A percentile compares a stretch with the other conserved stretches of the same genome.
These are phyloP conservation scores for Thoreauomyces humboldtii DNA, from an alignment of 192 early-diverging fungal genomes.

Conservation along the genomic window DNA sequence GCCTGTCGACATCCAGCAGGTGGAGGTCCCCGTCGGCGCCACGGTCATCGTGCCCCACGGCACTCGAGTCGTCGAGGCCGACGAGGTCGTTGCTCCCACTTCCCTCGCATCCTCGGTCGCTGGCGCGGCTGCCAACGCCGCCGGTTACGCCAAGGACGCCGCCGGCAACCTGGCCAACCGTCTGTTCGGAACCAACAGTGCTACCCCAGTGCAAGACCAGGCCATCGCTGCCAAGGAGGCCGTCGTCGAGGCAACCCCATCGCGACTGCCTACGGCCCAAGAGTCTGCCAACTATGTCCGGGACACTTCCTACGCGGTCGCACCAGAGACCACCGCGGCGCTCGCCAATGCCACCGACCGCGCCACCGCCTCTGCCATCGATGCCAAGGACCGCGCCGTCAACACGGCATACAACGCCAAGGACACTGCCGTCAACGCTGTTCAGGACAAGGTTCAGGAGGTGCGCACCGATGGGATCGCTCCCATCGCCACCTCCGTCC, in stretches of 20 bases:
- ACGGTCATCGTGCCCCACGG: slow-evolving; percentile 9
- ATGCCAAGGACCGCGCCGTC: neutral
- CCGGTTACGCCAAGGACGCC: slow-evolving; percentile 17
- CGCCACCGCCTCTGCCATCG: neutral
- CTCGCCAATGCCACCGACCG: neutral
- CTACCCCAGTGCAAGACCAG: neutral
- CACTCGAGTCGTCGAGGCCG: neutral
- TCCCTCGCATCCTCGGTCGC: slow-evolving; percentile 17
- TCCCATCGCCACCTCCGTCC: slow-evolving; percentile 13
- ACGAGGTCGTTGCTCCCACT: neutral
- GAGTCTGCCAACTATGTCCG: neutral
- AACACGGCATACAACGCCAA: neutral
- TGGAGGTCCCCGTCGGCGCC: slow-evolving; percentile 9
- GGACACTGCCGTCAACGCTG: slow-evolving; percentile 1
- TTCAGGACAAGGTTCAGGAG: neutral
- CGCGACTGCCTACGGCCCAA: neutral
- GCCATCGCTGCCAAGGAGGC: slow-evolving; percentile 2
- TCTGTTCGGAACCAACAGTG: slow-evolving; percentile 10
- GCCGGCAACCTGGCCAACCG: slow-evolving; percentile 10
- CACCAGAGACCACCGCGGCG: neutral
- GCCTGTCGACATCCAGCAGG: neutral
- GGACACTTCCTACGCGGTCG: neutral
- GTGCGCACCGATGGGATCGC: neutral
- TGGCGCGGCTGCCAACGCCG: slow-evolving; percentile 10
- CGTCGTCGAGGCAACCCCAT: neutral